Conservation (phyloP, 2,329 filamentous ascomycete genomes). For the Trichoderma atrobrunneum region DNA sequence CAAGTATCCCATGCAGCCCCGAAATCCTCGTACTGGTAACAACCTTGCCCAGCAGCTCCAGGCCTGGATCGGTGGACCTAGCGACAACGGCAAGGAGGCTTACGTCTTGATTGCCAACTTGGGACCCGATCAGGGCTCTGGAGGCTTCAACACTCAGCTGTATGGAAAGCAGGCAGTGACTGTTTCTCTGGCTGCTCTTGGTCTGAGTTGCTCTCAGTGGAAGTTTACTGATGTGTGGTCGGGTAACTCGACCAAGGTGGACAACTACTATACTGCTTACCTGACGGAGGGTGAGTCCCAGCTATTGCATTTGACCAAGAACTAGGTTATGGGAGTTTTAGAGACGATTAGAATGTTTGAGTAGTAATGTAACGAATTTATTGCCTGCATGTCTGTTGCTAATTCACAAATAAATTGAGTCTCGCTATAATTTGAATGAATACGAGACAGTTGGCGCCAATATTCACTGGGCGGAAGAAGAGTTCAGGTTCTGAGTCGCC, state of each 20-base stretch:
- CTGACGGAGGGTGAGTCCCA: constrained; percentile 17
- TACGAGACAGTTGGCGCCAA: background rate
- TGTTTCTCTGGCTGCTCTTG: constrained; percentile 10
- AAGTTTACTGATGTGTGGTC: constrained; percentile 15
- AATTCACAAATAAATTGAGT: background rate
- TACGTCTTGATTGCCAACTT: constrained; percentile 19
- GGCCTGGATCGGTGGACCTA: constrained; percentile 18
- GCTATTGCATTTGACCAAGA: constrained; percentile 13
- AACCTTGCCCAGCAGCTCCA: constrained; percentile 18
- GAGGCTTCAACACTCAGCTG: constrained; percentile 3
- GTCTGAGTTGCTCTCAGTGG: constrained; percentile 1
- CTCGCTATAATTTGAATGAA: background rate
- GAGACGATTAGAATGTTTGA: background rate
- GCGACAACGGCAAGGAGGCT: constrained; percentile 12
- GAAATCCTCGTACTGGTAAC: constrained; percentile 18
- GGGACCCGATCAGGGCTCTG: constrained; percentile 15
- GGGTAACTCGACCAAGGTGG: constrained; percentile 14
- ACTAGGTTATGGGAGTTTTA: background rate
- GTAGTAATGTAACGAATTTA: background rate
- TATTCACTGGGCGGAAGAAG: background rate
- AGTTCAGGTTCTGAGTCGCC: background rate
- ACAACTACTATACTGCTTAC: constrained; percentile 11
- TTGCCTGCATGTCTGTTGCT: background rate
- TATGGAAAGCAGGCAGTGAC: constrained; percentile 15
- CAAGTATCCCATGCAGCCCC: constrained; percentile 20